phyloP scores from a whole-genome alignment of 2,329 filamentous ascomycete species.

The Neonectria punicea region DNA sequence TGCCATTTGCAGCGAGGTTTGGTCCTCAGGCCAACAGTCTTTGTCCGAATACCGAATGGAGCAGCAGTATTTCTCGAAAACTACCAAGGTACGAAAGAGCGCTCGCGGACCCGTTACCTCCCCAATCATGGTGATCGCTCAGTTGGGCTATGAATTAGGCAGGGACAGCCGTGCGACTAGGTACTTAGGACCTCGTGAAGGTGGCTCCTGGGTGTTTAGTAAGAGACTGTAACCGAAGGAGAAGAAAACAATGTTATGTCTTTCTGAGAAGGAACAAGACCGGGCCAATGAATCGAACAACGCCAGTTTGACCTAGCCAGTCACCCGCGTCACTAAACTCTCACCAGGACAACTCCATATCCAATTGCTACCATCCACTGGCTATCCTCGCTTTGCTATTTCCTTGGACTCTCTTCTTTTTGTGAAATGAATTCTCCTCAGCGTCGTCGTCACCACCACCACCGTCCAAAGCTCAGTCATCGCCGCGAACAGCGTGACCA shows the following conservation, averaged over 20 bases:
- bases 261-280: neutral
- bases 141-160: neutral
- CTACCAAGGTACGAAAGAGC: neutral
- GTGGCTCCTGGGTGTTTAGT: neutral
- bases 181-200: neutral
- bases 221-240: neutral
- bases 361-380: neutral
- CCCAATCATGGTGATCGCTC: neutral
- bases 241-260: neutral
- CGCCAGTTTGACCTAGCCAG: neutral
- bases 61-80: neutral
- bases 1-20: neutral
- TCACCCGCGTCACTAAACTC: neutral
- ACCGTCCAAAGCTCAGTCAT: neutral
- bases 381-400: neutral
- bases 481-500: neutral
- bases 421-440: slow-evolving; percentile 2
- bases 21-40: neutral
- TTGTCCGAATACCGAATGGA: neutral
- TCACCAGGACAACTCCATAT: neutral
- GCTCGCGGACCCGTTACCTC: neutral
- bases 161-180: neutral
- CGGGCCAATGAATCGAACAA: neutral
- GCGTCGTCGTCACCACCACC: neutral
- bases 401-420: neutral